Conservation (phyloP, 208 protist genomes). For the Cochliopodium minus region DNA sequence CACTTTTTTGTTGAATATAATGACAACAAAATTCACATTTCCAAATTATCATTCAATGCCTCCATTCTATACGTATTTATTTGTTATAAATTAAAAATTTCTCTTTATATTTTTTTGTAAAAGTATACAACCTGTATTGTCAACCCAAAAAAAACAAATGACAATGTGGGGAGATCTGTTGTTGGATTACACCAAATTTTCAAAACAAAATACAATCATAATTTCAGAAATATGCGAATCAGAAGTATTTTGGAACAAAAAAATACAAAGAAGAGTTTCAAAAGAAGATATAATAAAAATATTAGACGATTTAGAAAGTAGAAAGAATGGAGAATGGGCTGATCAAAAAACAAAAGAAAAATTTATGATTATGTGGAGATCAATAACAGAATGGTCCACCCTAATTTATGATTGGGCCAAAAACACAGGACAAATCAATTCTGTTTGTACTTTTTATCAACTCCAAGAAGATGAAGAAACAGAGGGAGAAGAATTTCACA, state of each 20-base stretch:
- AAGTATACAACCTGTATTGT: constrained; percentile 10
- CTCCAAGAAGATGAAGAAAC: constrained; percentile 2
- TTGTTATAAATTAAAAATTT: too few relatives aligned
- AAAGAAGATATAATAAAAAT: background rate
- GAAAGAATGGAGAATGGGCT: background rate
- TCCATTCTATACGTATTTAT: too few relatives aligned
- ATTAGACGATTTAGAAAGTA: background rate
- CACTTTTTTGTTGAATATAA: too few relatives aligned
- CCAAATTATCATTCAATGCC: too few relatives aligned
- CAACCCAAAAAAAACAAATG: constrained; percentile 6
- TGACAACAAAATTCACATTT: too few relatives aligned
- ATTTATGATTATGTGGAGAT: constrained; percentile 3
- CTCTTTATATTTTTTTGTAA: too few relatives aligned
- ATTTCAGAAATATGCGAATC: background rate
- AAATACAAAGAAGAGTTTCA: background rate
- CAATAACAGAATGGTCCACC: constrained; percentile 1
- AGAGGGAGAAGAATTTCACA: constrained; percentile 8
- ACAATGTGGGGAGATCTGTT: constrained; percentile 6
- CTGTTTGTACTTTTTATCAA: constrained; percentile 12
- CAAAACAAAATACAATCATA: background rate
- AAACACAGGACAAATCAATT: background rate
- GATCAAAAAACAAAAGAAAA: background rate
- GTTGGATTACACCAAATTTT: background rate
- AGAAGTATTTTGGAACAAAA: background rate
- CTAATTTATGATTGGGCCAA: background rate